Conservation (phyloP, 108 stramenopile genomes). For the Cylindrotheca fusiformis region DNA sequence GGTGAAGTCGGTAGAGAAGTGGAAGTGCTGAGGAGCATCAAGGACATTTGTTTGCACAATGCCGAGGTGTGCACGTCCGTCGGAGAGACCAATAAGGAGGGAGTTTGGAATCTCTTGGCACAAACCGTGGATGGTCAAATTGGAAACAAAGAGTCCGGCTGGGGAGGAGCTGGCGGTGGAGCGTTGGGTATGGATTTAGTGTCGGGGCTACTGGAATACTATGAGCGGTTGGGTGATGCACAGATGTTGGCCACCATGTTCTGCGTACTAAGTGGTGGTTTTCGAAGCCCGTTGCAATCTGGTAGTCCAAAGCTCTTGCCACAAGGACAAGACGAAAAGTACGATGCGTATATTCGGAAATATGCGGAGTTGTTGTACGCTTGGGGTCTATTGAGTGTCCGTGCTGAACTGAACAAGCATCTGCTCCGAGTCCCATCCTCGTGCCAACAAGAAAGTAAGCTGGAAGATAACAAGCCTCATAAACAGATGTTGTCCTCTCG, state of each 20-base stretch:
- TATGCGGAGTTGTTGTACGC: conserved; percentile 68
- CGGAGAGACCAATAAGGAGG: conserved; percentile 55
- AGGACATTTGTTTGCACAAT: conserved; percentile 63
- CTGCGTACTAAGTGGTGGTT: conserved; percentile 58
- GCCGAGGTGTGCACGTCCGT: conserved; percentile 47
- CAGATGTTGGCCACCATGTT: conserved; percentile 82
- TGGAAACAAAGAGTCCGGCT: conserved; percentile 35
- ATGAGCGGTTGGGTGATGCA: conserved; percentile 65
- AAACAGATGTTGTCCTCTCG: too few relatives aligned
- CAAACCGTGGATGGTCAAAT: conserved; percentile 45
- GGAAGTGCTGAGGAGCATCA: conserved; percentile 20
- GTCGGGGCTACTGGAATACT: conserved; percentile 54
- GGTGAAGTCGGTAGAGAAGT: background rate
- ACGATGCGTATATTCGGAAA: conserved; percentile 60
- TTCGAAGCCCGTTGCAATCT: conserved; percentile 3
- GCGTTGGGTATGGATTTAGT: conserved; percentile 66
- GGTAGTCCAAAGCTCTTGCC: conserved; percentile 41
- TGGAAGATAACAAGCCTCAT: too few relatives aligned
- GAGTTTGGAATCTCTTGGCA: conserved; percentile 71
- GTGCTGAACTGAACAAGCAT: conserved; percentile 72
- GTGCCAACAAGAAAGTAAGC: too few relatives aligned
- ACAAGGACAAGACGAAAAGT: conserved; percentile 40
- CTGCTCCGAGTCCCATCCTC: conserved; percentile 35
- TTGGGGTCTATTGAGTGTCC: conserved; percentile 64
- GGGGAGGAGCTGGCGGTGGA: conserved; percentile 60